Conservation (phyloP, 306 rosid genomes). For the Astragalus glycyphyllos region DNA sequence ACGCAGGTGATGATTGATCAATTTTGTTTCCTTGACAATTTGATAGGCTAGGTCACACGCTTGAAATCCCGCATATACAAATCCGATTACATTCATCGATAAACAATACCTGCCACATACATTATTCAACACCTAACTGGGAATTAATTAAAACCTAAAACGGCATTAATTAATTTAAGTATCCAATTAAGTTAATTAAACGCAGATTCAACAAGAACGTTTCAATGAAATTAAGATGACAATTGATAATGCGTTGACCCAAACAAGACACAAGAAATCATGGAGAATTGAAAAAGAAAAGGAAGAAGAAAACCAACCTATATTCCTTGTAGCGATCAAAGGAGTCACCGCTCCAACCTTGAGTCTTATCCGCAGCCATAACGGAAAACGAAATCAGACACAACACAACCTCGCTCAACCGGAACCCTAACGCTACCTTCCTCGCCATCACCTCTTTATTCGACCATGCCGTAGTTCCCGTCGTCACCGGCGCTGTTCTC, state of each 20-base stretch:
- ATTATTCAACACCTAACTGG: not conserved
- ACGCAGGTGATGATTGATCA: constrained; percentile 65
- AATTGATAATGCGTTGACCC: constrained; percentile 29
- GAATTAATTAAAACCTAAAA: not conserved
- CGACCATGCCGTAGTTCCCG: constrained; percentile 22
- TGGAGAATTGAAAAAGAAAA: not conserved
- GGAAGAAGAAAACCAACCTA: constrained; percentile 53
- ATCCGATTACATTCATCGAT: constrained; percentile 75
- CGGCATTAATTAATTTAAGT: not conserved
- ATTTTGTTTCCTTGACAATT: constrained; percentile 49
- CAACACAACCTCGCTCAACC: constrained; percentile 72
- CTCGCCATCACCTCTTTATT: constrained; percentile 50
- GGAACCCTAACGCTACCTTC: constrained; percentile 84
- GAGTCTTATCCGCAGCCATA: constrained; percentile 97
- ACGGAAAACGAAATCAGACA: constrained; percentile 93
- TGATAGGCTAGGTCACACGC: constrained; percentile 61
- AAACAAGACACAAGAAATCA: not conserved
- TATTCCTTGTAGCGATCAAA: constrained; percentile 96
- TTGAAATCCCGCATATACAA: constrained; percentile 78
- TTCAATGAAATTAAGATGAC: constrained; percentile 13
- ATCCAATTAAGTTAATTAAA: constrained; percentile 3
- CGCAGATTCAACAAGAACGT: constrained; percentile 16
- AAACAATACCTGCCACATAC: constrained; percentile 80
- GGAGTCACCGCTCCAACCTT: constrained; percentile 99
- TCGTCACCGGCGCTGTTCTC: constrained; percentile 10